These are phyloP conservation scores for Pouteria campechiana DNA, from an alignment of 179 eudicot species.

Conservation along the genomic window DNA sequence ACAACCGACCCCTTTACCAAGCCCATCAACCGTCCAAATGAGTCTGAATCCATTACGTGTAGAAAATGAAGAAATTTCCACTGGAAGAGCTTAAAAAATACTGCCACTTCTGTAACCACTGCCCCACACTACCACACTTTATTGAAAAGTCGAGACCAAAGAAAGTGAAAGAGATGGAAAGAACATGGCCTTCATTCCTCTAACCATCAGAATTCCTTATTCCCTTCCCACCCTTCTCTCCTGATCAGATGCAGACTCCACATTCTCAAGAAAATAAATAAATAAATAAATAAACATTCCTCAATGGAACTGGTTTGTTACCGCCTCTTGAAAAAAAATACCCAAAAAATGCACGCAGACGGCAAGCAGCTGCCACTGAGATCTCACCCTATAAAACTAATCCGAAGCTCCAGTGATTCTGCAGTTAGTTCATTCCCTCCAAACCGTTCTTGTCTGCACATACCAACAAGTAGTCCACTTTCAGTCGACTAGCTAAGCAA, in stretches of 20 bases:
- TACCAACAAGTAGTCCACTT: slow-evolving; percentile 3
- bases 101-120: too few relatives aligned
- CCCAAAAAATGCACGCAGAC: not conserved
- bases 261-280: slow-evolving; percentile 24
- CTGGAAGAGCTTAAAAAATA: too few relatives aligned
- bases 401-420: too few relatives aligned
- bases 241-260: slow-evolving; percentile 41
- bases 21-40: too few relatives aligned
- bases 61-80: too few relatives aligned
- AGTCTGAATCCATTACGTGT: too few relatives aligned
- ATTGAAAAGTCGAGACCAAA: slow-evolving; percentile 41
- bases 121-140: too few relatives aligned
- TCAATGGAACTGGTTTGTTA: slow-evolving; percentile 26
- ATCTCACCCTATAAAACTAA: slow-evolving; percentile 4
- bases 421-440: slow-evolving; percentile 13
- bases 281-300: slow-evolving; percentile 24
- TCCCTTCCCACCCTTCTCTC: slow-evolving; percentile 10
- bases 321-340: slow-evolving; percentile 5
- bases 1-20: too few relatives aligned
- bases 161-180: slow-evolving; percentile 33
- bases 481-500: too few relatives aligned
- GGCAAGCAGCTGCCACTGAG: slow-evolving; percentile 3
- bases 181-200: slow-evolving; percentile 34
- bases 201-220: slow-evolving; percentile 2
- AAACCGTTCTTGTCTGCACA: slow-evolving; percentile 25